phyloP scores from a whole-genome alignment of 2,329 filamentous ascomycete genomes.

The Acrocalymma vagum region DNA sequence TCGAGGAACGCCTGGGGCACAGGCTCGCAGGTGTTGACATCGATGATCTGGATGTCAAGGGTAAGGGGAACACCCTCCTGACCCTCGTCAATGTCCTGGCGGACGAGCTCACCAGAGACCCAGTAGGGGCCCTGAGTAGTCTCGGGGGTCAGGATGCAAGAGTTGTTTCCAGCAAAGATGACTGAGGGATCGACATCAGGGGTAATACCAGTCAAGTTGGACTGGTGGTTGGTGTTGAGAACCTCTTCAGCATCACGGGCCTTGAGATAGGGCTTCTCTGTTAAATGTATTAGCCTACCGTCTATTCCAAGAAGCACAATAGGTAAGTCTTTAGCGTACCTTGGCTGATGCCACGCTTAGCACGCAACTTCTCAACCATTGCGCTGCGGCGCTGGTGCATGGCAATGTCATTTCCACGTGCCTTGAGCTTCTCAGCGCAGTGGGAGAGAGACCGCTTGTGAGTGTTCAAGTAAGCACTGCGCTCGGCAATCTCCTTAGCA shows the following conservation, averaged over 20 bases:
- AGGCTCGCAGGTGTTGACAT: constrained; percentile 62
- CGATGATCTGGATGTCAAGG: constrained; percentile 63
- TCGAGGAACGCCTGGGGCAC: constrained; percentile 60
- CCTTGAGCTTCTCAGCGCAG: constrained; percentile 51
- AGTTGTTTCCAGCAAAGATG: constrained; percentile 43
- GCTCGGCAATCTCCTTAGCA: constrained; percentile 44
- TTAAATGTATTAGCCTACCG: constrained; percentile 11
- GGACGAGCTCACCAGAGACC: constrained; percentile 61
- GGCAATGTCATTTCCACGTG: constrained; percentile 50
- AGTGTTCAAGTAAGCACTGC: constrained; percentile 43
- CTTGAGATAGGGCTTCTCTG: constrained; percentile 36
- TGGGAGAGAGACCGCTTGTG: constrained; percentile 51
- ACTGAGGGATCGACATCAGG: constrained; percentile 31
- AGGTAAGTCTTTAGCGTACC: constrained; percentile 13
- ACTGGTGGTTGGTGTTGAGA: constrained; percentile 37
- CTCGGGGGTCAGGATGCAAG: constrained; percentile 45
- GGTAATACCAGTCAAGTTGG: constrained; percentile 39
- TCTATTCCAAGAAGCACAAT: constrained; percentile 7
- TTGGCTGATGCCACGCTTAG: constrained; percentile 43
- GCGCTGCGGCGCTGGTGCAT: constrained; percentile 53
- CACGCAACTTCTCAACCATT: constrained; percentile 49
- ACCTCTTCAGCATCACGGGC: constrained; percentile 37
- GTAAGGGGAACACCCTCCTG: constrained; percentile 59
- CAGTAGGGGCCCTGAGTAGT: constrained; percentile 45
- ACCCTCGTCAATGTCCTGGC: constrained; percentile 57